Evolutionary conservation across 148 eudicot species (phyloP).

Genomic region (Amaranthus hypochondriacus): DNA sequence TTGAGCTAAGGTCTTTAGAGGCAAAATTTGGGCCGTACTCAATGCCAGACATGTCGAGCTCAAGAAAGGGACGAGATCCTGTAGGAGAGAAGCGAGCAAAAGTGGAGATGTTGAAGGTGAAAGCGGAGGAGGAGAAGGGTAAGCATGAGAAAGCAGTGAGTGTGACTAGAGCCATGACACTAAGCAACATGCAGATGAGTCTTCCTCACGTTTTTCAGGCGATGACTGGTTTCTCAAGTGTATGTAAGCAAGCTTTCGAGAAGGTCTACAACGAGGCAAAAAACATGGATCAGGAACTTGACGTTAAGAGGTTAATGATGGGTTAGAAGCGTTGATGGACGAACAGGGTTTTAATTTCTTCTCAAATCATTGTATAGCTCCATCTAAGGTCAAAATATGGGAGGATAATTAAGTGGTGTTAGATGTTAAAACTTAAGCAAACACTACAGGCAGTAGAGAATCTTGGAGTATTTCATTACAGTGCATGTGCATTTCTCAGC

Average conservation of each 20-base stretch:
- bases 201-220: constrained; percentile 90
- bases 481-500: constrained; percentile 10
- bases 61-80: constrained; percentile 41
- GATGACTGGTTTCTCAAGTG: constrained; percentile 74
- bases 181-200: constrained; percentile 82
- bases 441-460: constrained; percentile 4
- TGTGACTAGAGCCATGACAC: constrained; percentile 66
- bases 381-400: not conserved
- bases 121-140: constrained; percentile 82
- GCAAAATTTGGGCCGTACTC: constrained; percentile 54
- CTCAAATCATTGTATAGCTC: not conserved
- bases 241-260: constrained; percentile 62
- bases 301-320: constrained; percentile 56
- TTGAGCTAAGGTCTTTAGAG: constrained; percentile 54
- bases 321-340: constrained; percentile 1
- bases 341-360: not conserved
- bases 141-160: constrained; percentile 71
- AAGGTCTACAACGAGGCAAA: constrained; percentile 61
- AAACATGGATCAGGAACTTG: constrained; percentile 45
- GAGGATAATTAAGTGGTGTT: constrained; percentile 1
- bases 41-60: constrained; percentile 28
- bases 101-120: constrained; percentile 49
- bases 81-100: constrained; percentile 59
- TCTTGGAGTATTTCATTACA: not conserved
- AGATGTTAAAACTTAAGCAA: constrained; percentile 10